Percentiles rank a stretch among this genome's conserved stretches.
Evolutionary conservation across 495 filamentous ascomycete genomes (phyloP).

Genomic region (Xylaria flabelliformis): DNA sequence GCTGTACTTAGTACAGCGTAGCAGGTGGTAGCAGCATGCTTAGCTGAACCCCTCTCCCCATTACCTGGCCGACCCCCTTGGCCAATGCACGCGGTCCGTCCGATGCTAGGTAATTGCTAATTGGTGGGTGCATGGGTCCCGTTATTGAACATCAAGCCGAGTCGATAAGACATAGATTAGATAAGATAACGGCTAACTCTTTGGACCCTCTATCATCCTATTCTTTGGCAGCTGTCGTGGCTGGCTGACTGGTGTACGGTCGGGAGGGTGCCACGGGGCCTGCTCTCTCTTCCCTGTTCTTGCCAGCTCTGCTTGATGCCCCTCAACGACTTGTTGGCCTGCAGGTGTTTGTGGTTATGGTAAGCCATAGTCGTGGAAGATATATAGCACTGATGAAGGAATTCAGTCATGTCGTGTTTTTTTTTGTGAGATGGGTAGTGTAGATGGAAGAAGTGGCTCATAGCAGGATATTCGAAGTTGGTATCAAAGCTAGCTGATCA

Average conservation of each 20-base stretch:
- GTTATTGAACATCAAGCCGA: constrained; percentile 32
- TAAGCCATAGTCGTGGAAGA: not conserved
- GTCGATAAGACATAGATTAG: constrained; percentile 40
- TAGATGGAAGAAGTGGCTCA: constrained; percentile 11
- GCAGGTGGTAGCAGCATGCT: constrained; percentile 22
- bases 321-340: constrained; percentile 5
- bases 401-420: not conserved
- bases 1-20: constrained; percentile 11
- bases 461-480: not conserved
- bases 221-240: not conserved
- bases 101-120: constrained; percentile 12
- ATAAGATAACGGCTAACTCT: constrained; percentile 14
- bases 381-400: not conserved
- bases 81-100: constrained; percentile 19
- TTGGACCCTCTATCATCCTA: not conserved
- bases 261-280: not conserved
- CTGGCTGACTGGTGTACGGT: not conserved
- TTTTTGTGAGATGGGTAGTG: not conserved
- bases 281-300: not conserved
- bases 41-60: constrained; percentile 29
- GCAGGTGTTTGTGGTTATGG: no score
- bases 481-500: constrained; percentile 12
- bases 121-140: constrained; percentile 31
- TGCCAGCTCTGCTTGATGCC: not conserved
- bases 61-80: constrained; percentile 29